Conservation (phyloP, 495 filamentous ascomycete species). For the Aspergillus taichungensis region DNA sequence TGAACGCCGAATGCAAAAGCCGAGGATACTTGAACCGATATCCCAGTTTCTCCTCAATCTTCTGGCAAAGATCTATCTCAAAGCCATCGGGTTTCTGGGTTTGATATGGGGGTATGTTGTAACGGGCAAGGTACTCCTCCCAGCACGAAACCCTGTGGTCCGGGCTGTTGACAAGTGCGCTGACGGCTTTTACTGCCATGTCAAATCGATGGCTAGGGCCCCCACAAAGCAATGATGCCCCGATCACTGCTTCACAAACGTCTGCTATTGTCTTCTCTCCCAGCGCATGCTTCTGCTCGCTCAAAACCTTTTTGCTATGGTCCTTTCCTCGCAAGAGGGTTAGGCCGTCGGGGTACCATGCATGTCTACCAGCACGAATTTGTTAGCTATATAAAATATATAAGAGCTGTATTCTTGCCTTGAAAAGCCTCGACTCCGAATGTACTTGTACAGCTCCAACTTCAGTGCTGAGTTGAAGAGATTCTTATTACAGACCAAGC, state of each 20-base stretch:
- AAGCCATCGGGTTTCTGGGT: conserved; percentile 33
- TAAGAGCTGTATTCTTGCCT: conserved; percentile 27
- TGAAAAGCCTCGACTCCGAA: conserved; percentile 76
- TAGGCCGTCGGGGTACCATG: conserved; percentile 79
- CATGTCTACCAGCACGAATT: conserved; percentile 15
- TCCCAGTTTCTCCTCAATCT: conserved; percentile 56
- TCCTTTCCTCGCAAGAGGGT: conserved; percentile 54
- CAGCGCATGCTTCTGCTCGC: conserved; percentile 53
- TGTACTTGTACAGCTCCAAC: conserved; percentile 58
- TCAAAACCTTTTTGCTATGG: conserved; percentile 41
- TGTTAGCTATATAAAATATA: conserved; percentile 9
- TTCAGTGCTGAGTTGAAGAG: conserved; percentile 67
- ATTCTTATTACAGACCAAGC: conserved; percentile 86
- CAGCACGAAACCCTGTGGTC: conserved; percentile 62
- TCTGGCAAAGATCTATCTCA: conserved; percentile 55
- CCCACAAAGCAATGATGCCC: conserved; percentile 68
- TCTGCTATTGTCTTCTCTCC: conserved; percentile 93
- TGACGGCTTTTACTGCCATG: conserved; percentile 76
- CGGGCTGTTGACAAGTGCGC: conserved; percentile 54
- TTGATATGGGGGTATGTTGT: conserved; percentile 68
- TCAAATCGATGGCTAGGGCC: conserved; percentile 55
- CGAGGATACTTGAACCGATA: conserved; percentile 78
- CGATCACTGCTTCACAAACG: conserved; percentile 92
- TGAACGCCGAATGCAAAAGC: conserved; percentile 76
- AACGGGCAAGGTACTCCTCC: conserved; percentile 62